Evolutionary conservation across 2,329 filamentous ascomycete species (phyloP), one percentile per base, ranked within the genome.

Genomic region (Trichoderma simmonsii): DNA sequence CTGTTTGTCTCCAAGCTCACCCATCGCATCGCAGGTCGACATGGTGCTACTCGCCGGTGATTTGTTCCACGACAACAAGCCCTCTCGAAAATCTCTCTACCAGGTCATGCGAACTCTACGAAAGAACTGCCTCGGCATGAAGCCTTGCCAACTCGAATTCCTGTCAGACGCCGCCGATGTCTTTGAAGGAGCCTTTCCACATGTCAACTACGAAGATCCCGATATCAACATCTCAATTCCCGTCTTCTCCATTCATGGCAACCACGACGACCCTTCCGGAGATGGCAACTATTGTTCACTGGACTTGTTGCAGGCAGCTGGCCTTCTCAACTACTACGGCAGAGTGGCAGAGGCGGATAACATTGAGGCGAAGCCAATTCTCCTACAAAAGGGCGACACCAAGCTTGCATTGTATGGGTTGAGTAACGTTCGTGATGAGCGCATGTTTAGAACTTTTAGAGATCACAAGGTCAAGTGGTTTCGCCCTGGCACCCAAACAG

Each of bases 151-250:
- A 80, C 86, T 99, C 73, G 93, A 99, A 81, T 94, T 98, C 82
- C 86, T 99, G 59, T 97, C 94, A 79, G 96, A 99, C 81, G 94
- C 93, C 8, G 94, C 91, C 76, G 93, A 97, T 77, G 93, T 95
- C 74, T 98, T 99, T 77, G 92, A 94, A 73, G 93, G 93, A 7
- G 91, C 94, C 0, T 97, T 98, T 79, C 91, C 94, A 64, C 93
- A 98, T 80, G 95, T 97, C 82, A 99, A 99, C 82, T 99, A 99
- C 82, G 94, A 98, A 81, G 96, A 99, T 78, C 90, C 93, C 28
- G 94, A 99, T 77, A 98, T 99, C 81, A 99, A 99, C 78, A 90
- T 99, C 73, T 93, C 95, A 1, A 98, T 98, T 71, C 96, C 96
- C 0, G 94, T 99, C 32, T 99, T 99, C 80, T 97, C 95, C 0